Percentiles rank a stretch among this genome's conserved stretches.
phyloP scores from a whole-genome alignment of 2,329 filamentous ascomycete genomes.

The Colletotrichum gigasporum region DNA sequence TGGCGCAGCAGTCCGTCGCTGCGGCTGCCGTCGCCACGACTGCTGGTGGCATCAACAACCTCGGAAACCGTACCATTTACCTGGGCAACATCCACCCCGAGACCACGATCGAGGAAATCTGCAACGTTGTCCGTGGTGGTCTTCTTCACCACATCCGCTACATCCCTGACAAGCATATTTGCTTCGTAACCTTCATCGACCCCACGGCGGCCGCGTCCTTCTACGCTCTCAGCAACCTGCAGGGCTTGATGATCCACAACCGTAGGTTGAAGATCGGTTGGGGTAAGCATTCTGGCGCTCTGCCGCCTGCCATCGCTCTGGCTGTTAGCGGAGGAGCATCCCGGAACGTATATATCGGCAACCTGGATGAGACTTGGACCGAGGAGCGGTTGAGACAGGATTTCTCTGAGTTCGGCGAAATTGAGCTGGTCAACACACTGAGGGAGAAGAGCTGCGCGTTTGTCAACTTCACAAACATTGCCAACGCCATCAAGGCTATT shows the following conservation, averaged over 20 bases:
- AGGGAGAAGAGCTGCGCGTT: slow-evolving; percentile 99
- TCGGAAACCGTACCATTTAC: slow-evolving; percentile 97
- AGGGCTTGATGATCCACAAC: slow-evolving; percentile 99
- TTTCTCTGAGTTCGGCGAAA: slow-evolving; percentile 97
- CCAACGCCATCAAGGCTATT: slow-evolving; percentile 99
- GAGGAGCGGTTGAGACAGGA: slow-evolving; percentile 96
- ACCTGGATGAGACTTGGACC: slow-evolving; percentile 96
- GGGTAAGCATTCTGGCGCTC: slow-evolving; percentile 97
- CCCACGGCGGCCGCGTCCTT: slow-evolving; percentile 97
- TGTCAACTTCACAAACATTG: slow-evolving; percentile 99
- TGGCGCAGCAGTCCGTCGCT: slow-evolving; percentile 97
- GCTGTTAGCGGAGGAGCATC: slow-evolving; percentile 97
- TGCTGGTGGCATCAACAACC: slow-evolving; percentile 95
- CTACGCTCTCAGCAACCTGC: slow-evolving; percentile 96
- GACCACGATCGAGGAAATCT: slow-evolving; percentile 99
- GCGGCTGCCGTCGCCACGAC: slow-evolving; percentile 96
- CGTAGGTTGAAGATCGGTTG: slow-evolving; percentile 97
- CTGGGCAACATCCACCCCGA: slow-evolving; percentile 98
- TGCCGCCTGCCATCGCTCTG: slow-evolving; percentile 93
- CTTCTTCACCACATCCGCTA: slow-evolving; percentile 98
- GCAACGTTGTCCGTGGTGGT: slow-evolving; percentile 96
- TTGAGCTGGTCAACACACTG: slow-evolving; percentile 95
- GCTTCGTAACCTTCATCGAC: slow-evolving; percentile 99
- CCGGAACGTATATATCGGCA: slow-evolving; percentile 98
- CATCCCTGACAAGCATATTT: slow-evolving; percentile 99